phyloP scores from a whole-genome alignment of 345 rosid genomes.

The Punica granatum region DNA sequence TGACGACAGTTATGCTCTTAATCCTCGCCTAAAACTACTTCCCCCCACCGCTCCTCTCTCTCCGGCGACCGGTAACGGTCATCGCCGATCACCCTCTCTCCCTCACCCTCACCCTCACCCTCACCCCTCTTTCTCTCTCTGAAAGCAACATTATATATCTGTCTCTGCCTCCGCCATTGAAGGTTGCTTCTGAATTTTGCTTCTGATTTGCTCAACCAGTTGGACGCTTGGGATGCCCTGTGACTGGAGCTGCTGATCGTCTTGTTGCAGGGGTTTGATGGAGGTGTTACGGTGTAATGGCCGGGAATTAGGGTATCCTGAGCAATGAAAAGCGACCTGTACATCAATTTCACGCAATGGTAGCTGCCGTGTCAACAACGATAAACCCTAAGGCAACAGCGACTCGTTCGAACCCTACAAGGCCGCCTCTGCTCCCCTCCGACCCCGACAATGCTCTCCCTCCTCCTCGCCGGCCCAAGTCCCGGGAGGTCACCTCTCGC shows the following conservation, averaged over 20 bases:
- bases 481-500: constrained; percentile 75
- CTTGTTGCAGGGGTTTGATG: constrained; percentile 1
- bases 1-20: constrained; percentile 44
- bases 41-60: background rate
- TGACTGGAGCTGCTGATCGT: constrained; percentile 2
- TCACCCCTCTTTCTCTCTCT: background rate
- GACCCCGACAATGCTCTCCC: constrained; percentile 52
- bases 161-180: background rate
- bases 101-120: background rate
- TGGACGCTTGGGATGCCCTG: background rate
- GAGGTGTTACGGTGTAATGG: background rate
- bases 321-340: constrained; percentile 1
- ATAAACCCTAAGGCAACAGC: constrained; percentile 30
- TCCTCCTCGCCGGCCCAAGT: constrained; percentile 49
- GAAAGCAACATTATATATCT: background rate
- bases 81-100: constrained; percentile 13
- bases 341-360: constrained; percentile 29
- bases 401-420: constrained; percentile 21
- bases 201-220: background rate
- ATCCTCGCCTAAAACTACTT: constrained; percentile 29
- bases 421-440: constrained; percentile 60
- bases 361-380: constrained; percentile 54
- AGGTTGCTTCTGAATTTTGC: background rate
- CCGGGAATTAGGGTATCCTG: constrained; percentile 5
- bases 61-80: constrained; percentile 48